A percentile compares a stretch with the other conserved stretches of the same genome.
Conservation (phyloP, 2,329 filamentous ascomycete genomes). For the Colletotrichum magnum region DNA sequence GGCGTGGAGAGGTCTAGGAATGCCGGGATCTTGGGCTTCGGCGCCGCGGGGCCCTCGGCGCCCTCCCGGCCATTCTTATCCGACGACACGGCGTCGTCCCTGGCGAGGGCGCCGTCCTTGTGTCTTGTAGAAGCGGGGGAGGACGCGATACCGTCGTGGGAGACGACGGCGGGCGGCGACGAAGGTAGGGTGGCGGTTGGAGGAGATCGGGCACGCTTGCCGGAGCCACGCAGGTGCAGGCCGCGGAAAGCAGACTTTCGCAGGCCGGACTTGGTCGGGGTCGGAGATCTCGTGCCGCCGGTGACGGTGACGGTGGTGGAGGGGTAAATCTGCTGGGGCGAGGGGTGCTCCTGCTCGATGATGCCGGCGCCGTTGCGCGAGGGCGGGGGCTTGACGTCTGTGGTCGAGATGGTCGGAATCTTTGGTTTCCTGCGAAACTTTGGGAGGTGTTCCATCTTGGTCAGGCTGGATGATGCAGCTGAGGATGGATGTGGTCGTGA, state of each 20-base stretch:
- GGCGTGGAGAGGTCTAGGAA: slow-evolving; percentile 55
- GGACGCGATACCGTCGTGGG: slow-evolving; percentile 51
- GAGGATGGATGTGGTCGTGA: neutral
- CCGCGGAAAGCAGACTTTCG: slow-evolving; percentile 59
- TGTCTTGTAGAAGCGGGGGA: slow-evolving; percentile 38
- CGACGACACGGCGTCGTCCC: slow-evolving; percentile 19
- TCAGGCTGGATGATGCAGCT: slow-evolving; percentile 10
- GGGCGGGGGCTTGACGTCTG: slow-evolving; percentile 47
- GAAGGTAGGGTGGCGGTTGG: slow-evolving; percentile 45
- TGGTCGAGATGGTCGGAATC: slow-evolving; percentile 58
- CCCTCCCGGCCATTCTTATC: slow-evolving; percentile 20
- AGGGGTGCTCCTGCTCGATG: slow-evolving; percentile 43
- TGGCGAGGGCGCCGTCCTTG: slow-evolving; percentile 26
- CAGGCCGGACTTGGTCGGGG: slow-evolving; percentile 43
- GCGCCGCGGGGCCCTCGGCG: no score
- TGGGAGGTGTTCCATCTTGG: slow-evolving; percentile 58
- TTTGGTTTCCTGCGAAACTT: slow-evolving; percentile 61
- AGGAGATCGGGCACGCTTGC: slow-evolving; percentile 64
- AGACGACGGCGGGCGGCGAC: slow-evolving; percentile 49
- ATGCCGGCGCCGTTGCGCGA: slow-evolving; percentile 43
- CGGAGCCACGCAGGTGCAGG: slow-evolving; percentile 60
- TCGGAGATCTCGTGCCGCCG: slow-evolving; percentile 21
- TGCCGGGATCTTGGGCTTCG: slow-evolving; percentile 51
- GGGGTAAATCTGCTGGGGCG: slow-evolving; percentile 41
- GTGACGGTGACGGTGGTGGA: slow-evolving; percentile 39